Evolutionary conservation across 2,329 filamentous ascomycete species (phyloP).

Genomic region (Periconia sp.): DNA sequence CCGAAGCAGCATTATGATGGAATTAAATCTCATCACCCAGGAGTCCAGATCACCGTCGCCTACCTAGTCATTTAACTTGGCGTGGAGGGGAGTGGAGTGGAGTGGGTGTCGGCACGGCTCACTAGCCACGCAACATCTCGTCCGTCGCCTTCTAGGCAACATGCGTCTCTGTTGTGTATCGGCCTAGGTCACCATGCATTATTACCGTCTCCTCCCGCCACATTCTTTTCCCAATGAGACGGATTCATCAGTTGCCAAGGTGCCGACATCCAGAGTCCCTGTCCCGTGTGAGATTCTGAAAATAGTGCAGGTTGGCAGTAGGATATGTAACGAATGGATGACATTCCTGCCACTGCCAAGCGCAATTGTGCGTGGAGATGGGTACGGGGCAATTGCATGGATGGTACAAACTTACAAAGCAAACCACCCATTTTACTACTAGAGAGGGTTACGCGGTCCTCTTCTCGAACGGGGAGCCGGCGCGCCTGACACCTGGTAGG

Average conservation of each 20-base stretch:
- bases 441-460: neutral
- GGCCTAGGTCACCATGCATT: neutral
- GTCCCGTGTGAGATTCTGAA: neutral
- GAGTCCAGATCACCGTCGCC: neutral
- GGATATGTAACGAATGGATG: too few species aligned
- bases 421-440: neutral
- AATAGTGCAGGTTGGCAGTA: neutral
- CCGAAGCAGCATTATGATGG: too few species aligned
- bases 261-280: neutral
- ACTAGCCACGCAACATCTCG: neutral
- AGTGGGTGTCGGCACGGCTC: neutral
- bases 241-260: neutral
- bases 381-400: slow-evolving; percentile 16
- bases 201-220: neutral
- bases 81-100: too few species aligned
- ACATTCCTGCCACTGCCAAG: neutral
- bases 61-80: too few species aligned
- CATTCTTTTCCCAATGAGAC: too few species aligned
- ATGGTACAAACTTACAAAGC: too few species aligned
- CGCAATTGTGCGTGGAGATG: slow-evolving; percentile 14
- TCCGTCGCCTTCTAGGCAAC: neutral
- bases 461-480: neutral
- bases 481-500: slow-evolving; percentile 17
- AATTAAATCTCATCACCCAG: too few species aligned
- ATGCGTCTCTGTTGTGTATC: neutral